Evolutionary conservation across 306 rosid species (phyloP).

Genomic region (Begonia loranthoides): DNA sequence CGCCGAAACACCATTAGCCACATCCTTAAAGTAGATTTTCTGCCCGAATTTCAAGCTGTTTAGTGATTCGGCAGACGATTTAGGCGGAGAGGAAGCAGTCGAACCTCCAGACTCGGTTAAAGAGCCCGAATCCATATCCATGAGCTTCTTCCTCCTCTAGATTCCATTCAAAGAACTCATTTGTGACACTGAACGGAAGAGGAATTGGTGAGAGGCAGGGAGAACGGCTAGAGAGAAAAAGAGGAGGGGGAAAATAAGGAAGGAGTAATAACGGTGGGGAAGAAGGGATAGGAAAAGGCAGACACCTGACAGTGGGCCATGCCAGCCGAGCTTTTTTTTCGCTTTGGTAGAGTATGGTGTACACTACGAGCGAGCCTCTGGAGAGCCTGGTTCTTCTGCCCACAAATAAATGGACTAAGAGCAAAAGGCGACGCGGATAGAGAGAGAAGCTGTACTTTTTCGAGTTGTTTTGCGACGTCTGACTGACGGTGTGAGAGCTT

Average conservation of each 20-base stretch:
- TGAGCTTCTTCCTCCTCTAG: conserved; percentile 20
- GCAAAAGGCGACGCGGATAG: no score
- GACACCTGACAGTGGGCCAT: conserved; percentile 63
- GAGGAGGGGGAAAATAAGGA: conserved; percentile 12
- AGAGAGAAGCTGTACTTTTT: background rate
- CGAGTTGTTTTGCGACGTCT: no score
- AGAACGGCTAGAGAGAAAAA: conserved; percentile 5
- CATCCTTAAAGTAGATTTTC: conserved; percentile 70
- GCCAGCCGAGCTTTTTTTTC: conserved; percentile 25
- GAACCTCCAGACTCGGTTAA: conserved; percentile 38
- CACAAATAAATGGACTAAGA: no score
- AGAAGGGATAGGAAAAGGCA: conserved; percentile 27
- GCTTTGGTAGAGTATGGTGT: conserved; percentile 11
- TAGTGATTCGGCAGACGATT: conserved; percentile 48
- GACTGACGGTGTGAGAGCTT: no score
- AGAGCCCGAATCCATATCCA: conserved; percentile 45
- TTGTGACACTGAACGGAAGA: conserved; percentile 1
- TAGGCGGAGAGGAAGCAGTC: conserved; percentile 30
- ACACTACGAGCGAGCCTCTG: conserved; percentile 9
- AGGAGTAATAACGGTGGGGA: conserved; percentile 9
- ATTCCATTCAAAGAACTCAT: conserved; percentile 19
- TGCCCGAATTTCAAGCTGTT: conserved; percentile 67
- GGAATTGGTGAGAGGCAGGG: background rate
- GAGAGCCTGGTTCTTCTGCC: no score
- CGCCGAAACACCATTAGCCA: conserved; percentile 20